Evolutionary conservation across 2,329 filamentous ascomycete species (phyloP), one percentile per base, ranked within the genome.

Genomic region (Hypoxylon sp.): DNA sequence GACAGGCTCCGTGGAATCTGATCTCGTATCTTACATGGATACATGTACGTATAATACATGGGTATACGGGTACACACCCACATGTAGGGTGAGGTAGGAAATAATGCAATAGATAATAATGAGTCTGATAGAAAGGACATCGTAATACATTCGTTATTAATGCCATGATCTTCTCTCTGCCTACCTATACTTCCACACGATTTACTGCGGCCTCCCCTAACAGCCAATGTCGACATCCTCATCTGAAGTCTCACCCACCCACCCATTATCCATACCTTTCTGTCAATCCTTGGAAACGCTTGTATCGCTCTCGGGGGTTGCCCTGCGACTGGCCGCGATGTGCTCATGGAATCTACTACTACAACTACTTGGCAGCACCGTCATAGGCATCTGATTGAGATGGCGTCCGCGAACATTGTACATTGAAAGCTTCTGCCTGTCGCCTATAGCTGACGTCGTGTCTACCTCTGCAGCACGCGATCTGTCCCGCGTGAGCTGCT

Each of bases 1-100:
- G 80, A 83, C 37, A 83, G 77, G 70, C 72, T 84, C 46, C 77
- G 74, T 53, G 75, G 75, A 47, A 22, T 72, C 9, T 71, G 9
- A 55, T 47, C 51, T 3, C 9, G 29, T 42, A 51, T 50, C 50
- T 31, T 62, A 44, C 19, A 22, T 22, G 19, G 39, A 44, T 44
- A 22, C 39, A 44, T 37, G 55, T 57, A 42, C 22, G 29, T 42
- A 52, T 61, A 47, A 51, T 60, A 55, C 37, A 52, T 59, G n/a
- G 29, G 33, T 54, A 57, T 14, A 59, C 44, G 39, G 42, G 14
- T 52, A 22, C 33, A 52, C 35, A 24, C 35, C 48, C n/a, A 44
- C 22, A 35, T 26, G 46, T 31, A 44, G 17, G 37, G 33, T 24
- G 19, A 22, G 35, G 31, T 39, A 24, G 24, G 48, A 17, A 24